Base-by-base conservation (phyloP, 108 stramenopile species). In the Seminavis robusta region DNA sequence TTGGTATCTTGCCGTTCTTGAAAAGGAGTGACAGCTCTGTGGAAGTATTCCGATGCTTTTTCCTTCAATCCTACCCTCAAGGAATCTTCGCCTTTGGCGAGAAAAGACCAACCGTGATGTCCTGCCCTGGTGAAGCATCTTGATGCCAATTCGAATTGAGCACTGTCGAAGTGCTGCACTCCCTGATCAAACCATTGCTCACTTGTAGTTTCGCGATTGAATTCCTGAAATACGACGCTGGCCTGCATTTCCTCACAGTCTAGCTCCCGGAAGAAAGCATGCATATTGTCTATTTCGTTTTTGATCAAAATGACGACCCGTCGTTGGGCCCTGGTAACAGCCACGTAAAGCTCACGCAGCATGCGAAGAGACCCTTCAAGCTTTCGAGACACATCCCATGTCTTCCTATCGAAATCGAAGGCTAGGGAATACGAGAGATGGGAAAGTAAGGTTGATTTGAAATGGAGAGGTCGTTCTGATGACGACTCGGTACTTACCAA, bases 311-410 rank as follows among this genome's bases (percentile, higher is more conserved):
- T 45, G 1, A 69, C 68, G 13, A 69, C 68, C 7, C 68, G 37
- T 1, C 68, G 52, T 27, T 62, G 48, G 5, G 60, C 67, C n/a
- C 67, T 33, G 3, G 67, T 69, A 3, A 69, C 36, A 7, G 60
- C 67, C 17, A 69, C 67, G 33, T 62, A 69, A 0, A 69, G 54
- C 39, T 69, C 68, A 4, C 68, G 68, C 3, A 69, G 61, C 60
- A 69, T 53, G 0, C 60, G 40, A 8, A 69, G 42, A 29, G 68
- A 48, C 42, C 24, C 40, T 24, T 30, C 61, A 15, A 16, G 33
- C 2, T 34, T 17, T 34, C 23, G 16, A 1, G 19, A 36, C 5
- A 54, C 9, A 33, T 69, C 38, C 68, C 68, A 62, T 6, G 49
- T 34, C 30, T 61, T 61, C 0, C 68, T 27, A 24, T 54, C 58